Evolutionary conservation across 306 rosid genomes (phyloP).

Genomic region (Hippophae gyantsensis): DNA sequence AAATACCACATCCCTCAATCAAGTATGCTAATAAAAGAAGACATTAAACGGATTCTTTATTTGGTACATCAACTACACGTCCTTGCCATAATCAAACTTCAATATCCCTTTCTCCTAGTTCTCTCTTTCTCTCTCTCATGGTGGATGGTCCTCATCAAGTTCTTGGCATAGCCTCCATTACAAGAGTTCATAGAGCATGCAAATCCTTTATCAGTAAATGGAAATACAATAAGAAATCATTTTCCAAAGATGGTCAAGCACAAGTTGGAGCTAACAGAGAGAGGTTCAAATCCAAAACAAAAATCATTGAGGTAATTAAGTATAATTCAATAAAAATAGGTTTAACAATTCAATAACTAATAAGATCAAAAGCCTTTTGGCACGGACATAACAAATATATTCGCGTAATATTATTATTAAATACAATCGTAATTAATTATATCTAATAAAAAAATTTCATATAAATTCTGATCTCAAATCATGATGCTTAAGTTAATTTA

Average conservation of each 20-base stretch:
- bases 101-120: background rate
- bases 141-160: slow-evolving; percentile 24
- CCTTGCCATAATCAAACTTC: too few species aligned
- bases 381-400: too few species aligned
- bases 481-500: background rate
- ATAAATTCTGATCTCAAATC: too few species aligned
- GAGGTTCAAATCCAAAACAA: background rate
- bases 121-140: slow-evolving; percentile 18
- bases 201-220: slow-evolving; percentile 40
- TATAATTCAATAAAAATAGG: background rate
- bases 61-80: too few species aligned
- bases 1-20: too few species aligned
- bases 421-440: too few species aligned
- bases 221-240: slow-evolving; percentile 23
- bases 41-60: too few species aligned
- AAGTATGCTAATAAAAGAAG: too few species aligned
- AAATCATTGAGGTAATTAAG: slow-evolving; percentile 10
- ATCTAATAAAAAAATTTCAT: too few species aligned
- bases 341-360: too few species aligned
- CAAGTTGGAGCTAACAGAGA: background rate
- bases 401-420: too few species aligned
- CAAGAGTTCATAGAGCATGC: slow-evolving; percentile 24
- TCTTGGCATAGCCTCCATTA: slow-evolving; percentile 22
- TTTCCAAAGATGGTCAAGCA: background rate
- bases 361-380: too few species aligned